A percentile compares a stretch with the other conserved stretches of the same genome.
Evolutionary conservation across 2,329 filamentous ascomycete species (phyloP).

Genomic region (Acrocalymma vagum): DNA sequence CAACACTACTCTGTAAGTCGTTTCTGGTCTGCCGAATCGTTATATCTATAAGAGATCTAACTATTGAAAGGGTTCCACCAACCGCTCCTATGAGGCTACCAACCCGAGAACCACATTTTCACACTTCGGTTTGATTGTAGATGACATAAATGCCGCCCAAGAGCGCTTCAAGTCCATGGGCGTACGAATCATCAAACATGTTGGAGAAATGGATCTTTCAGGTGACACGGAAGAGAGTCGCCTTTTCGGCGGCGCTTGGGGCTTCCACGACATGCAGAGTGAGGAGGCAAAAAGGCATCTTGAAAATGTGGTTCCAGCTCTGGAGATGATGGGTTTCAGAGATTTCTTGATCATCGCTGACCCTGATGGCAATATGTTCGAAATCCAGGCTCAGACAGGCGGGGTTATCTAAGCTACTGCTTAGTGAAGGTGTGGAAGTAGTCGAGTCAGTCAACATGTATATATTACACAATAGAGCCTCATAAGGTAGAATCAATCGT

Average conservation of each 20-base stretch:
- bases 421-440: too few relatives aligned
- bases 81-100: conserved; percentile 5
- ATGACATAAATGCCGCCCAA: conserved; percentile 39
- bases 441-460: too few relatives aligned
- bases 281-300: conserved; percentile 9
- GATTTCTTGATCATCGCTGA: conserved; percentile 27
- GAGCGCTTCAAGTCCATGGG: conserved; percentile 25
- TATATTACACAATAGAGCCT: too few relatives aligned
- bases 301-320: conserved; percentile 4
- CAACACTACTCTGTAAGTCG: conserved; percentile 7
- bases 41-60: neutral
- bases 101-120: conserved; percentile 39
- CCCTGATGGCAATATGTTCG: conserved; percentile 31
- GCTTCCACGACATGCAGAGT: conserved; percentile 7
- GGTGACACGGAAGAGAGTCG: conserved; percentile 9
- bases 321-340: conserved; percentile 21
- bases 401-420: too few relatives aligned
- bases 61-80: neutral
- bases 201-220: conserved; percentile 21
- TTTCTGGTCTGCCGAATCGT: too few relatives aligned
- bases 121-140: conserved; percentile 49
- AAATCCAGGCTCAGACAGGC: conserved; percentile 28
- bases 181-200: conserved; percentile 37
- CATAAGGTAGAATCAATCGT: too few relatives aligned
- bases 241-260: conserved; percentile 11